phyloP scores from a whole-genome alignment of 805 yeast genomes.

The Candida pseudoglaebosa region DNA sequence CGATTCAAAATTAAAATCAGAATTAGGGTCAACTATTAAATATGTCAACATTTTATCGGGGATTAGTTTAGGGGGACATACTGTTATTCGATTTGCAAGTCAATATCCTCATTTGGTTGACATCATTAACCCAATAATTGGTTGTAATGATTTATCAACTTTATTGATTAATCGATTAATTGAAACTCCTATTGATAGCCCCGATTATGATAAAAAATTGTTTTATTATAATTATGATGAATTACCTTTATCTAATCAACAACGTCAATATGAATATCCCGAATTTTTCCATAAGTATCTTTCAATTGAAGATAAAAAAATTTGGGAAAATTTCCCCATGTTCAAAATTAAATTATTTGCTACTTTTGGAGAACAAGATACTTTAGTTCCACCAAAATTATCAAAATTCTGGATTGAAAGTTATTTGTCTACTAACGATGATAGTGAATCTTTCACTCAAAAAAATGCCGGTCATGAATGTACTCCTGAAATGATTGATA shows the following conservation, averaged over 20 bases:
- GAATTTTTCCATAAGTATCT: conserved; percentile 30
- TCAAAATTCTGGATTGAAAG: conserved; percentile 29
- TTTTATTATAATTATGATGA: conserved; percentile 33
- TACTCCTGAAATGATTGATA: conserved; percentile 31
- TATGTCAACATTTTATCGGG: conserved; percentile 44
- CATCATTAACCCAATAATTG: conserved; percentile 48
- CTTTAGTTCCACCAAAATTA: conserved; percentile 32
- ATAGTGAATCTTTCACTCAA: conserved; percentile 25
- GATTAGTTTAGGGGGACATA: conserved; percentile 55
- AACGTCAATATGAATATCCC: conserved; percentile 24
- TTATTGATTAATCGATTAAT: conserved; percentile 42
- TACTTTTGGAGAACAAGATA: conserved; percentile 32
- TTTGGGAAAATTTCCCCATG: conserved; percentile 33
- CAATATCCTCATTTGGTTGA: conserved; percentile 34
- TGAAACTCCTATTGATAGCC: conserved; percentile 11
- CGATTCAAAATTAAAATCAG: conserved; percentile 10
- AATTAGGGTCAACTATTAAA: conserved; percentile 18
- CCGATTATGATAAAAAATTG: conserved; percentile 23
- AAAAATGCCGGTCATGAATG: conserved; percentile 30
- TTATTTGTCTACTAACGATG: conserved; percentile 21
- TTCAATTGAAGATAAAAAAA: conserved; percentile 22
- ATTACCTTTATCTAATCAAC: conserved; percentile 25
- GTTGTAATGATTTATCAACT: conserved; percentile 43
- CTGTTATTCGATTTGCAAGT: conserved; percentile 43
- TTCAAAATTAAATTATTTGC: conserved; percentile 31